A percentile compares a stretch with the other conserved stretches of the same genome.
Evolutionary conservation across 2,329 filamentous ascomycete species (phyloP).

Genomic region (Colletotrichum agaves): DNA sequence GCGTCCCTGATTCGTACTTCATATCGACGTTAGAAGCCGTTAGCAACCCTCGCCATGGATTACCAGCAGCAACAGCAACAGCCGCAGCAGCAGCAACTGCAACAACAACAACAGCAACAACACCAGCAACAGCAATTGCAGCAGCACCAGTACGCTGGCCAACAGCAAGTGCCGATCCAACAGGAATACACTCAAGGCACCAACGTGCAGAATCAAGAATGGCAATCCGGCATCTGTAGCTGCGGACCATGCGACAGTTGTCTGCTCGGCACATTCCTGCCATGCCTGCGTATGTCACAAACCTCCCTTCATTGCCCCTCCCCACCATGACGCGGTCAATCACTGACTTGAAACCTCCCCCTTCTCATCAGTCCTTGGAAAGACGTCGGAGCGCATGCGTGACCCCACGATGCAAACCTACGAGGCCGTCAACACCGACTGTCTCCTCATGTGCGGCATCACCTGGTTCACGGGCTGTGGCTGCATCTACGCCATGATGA

Average conservation of each 20-base stretch:
- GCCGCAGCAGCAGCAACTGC: slow-evolving; percentile 7
- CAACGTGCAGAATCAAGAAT: slow-evolving; percentile 44
- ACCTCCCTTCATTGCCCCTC: too few species aligned
- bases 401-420: slow-evolving; percentile 55
- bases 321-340: not conserved
- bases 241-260: slow-evolving; percentile 55
- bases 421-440: slow-evolving; percentile 54
- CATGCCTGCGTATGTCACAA: slow-evolving; percentile 55
- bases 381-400: slow-evolving; percentile 56
- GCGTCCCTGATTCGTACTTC: not conserved
- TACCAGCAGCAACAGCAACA: slow-evolving; percentile 23
- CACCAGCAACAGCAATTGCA: not conserved
- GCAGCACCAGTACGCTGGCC: slow-evolving; percentile 24
- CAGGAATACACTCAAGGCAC: slow-evolving; percentile 34
- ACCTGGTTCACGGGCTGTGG: slow-evolving; percentile 54
- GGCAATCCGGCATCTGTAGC: slow-evolving; percentile 51
- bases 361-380: slow-evolving; percentile 51
- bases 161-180: slow-evolving; percentile 35
- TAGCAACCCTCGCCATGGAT: not conserved
- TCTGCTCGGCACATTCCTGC: slow-evolving; percentile 52
- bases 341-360: not conserved
- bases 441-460: slow-evolving; percentile 52
- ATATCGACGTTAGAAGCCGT: not conserved
- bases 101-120: slow-evolving; percentile 6
- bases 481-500: slow-evolving; percentile 61